Evolutionary conservation across 495 filamentous ascomycete species (phyloP).

Genomic region (Sabuloglossum arenarium): DNA sequence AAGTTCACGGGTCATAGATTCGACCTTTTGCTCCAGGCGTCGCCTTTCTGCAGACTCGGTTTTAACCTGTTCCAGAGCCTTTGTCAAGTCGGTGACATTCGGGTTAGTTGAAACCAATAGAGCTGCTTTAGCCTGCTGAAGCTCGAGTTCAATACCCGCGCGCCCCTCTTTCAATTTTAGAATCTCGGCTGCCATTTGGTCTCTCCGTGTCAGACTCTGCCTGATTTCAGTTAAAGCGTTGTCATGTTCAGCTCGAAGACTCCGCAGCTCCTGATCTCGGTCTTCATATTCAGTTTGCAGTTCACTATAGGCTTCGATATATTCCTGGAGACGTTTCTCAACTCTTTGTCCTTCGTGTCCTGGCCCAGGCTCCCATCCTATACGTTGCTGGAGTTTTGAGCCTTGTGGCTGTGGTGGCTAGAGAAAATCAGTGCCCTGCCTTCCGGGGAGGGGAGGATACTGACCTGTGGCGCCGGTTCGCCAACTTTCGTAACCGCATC

Average conservation of each 20-base stretch:
- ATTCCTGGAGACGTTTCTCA: background rate
- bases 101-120: slow-evolving; percentile 28
- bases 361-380: background rate
- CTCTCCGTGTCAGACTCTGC: background rate
- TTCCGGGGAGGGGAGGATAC: background rate
- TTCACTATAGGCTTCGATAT: background rate
- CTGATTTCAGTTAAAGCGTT: background rate
- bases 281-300: slow-evolving; percentile 3
- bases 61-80: slow-evolving; percentile 23
- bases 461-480: background rate
- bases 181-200: slow-evolving; percentile 24
- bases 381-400: background rate
- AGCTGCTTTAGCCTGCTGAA: slow-evolving; percentile 25
- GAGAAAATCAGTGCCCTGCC: too few species aligned
- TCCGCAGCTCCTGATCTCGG: background rate
- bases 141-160: slow-evolving; percentile 24
- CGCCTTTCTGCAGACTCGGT: slow-evolving; percentile 20
- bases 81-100: slow-evolving; percentile 26
- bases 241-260: slow-evolving; percentile 3
- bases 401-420: background rate
- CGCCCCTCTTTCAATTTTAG: slow-evolving; percentile 28
- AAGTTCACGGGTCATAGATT: slow-evolving; percentile 27
- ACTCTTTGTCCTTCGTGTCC: background rate
- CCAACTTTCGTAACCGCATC: background rate
- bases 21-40: slow-evolving; percentile 25